Conservation (phyloP, 2,329 filamentous ascomycete species). For the Sarocladium oryzae region DNA sequence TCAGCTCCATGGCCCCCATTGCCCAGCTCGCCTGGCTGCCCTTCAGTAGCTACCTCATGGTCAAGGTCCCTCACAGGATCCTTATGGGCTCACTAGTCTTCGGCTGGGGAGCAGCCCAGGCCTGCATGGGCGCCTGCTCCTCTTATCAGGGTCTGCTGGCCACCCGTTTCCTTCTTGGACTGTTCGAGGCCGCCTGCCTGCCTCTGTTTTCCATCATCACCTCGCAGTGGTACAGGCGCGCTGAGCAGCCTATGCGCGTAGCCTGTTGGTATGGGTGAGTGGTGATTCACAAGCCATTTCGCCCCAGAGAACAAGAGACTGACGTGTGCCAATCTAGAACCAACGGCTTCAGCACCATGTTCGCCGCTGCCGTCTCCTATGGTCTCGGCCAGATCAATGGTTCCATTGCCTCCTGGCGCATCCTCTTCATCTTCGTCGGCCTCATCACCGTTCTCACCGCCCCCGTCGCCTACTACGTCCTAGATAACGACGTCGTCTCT, state of each 20-base stretch:
- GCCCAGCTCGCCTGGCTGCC: conserved; percentile 57
- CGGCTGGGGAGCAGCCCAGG: conserved; percentile 37
- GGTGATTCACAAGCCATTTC: no score
- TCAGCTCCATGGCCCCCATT: conserved; percentile 52
- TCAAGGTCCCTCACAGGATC: conserved; percentile 53
- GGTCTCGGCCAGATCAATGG: conserved; percentile 47
- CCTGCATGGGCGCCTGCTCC: conserved; percentile 39
- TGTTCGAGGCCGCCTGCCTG: conserved; percentile 46
- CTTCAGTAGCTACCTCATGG: conserved; percentile 52
- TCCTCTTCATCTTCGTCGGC: conserved; percentile 56
- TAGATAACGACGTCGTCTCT: conserved; percentile 53
- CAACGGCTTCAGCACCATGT: conserved; percentile 50
- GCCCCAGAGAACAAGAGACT: not conserved
- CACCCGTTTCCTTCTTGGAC: conserved; percentile 40
- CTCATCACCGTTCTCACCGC: conserved; percentile 52
- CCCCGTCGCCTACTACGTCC: conserved; percentile 51
- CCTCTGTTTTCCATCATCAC: conserved; percentile 42
- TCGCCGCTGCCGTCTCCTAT: conserved; percentile 49
- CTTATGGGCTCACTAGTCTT: conserved; percentile 46
- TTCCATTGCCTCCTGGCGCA: conserved; percentile 29
- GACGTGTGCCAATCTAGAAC: conserved; percentile 24
- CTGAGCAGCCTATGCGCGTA: conserved; percentile 56
- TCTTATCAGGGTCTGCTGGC: conserved; percentile 42
- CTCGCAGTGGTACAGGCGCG: conserved; percentile 39
- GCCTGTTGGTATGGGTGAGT: conserved; percentile 54